Evolutionary conservation across 2,329 filamentous ascomycete genomes (phyloP).

Genomic region (Pseudopyrenochaeta lycopersici): DNA sequence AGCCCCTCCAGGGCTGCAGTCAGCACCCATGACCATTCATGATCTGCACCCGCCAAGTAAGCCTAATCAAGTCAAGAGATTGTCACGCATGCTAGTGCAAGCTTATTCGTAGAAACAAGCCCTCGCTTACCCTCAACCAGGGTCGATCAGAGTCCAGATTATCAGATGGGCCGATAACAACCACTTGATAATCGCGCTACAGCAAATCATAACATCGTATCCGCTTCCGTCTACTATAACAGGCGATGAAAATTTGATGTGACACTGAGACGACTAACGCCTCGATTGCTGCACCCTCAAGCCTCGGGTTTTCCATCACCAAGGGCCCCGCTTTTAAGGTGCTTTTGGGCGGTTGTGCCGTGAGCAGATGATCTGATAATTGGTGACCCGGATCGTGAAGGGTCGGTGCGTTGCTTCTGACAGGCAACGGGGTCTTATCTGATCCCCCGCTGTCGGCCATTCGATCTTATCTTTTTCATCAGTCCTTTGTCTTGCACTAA

Average conservation of each 20-base stretch:
- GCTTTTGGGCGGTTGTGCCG: constrained; percentile 7
- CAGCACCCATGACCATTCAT: background rate
- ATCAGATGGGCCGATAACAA: constrained; percentile 41
- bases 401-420: constrained; percentile 6
- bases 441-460: constrained; percentile 21
- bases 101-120: constrained; percentile 16
- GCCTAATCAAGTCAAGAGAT: constrained; percentile 34
- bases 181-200: constrained; percentile 14
- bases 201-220: constrained; percentile 16
- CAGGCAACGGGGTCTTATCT: constrained; percentile 26
- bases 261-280: constrained; percentile 5
- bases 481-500: constrained; percentile 6
- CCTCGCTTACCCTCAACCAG: constrained; percentile 22
- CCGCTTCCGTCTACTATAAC: constrained; percentile 2
- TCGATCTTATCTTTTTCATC: constrained; percentile 40
- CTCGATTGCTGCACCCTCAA: constrained; percentile 5
- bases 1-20: background rate
- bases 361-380: constrained; percentile 37
- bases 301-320: constrained; percentile 2
- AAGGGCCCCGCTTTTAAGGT: constrained; percentile 15
- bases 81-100: constrained; percentile 17
- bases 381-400: constrained; percentile 1
- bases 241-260: constrained; percentile 1
- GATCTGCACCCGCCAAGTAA: constrained; percentile 26
- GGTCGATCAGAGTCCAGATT: constrained; percentile 34